Evolutionary conservation across 805 yeast species (phyloP), one percentile per base, ranked within the genome.

Genomic region (Metschnikowia koreensis): DNA sequence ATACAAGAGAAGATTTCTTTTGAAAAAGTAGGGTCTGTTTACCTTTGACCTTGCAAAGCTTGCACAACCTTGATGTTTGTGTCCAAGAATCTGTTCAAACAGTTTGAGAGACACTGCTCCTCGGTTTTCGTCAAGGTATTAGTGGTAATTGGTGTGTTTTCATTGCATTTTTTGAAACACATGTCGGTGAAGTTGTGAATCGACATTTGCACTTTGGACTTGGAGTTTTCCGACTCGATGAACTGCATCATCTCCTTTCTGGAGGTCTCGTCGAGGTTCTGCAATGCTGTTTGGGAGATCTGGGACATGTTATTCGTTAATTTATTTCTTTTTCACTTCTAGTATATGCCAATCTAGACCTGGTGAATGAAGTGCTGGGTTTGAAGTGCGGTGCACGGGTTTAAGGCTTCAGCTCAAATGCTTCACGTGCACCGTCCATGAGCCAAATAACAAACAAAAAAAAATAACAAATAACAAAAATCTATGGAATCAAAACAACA

Each of bases 91-190:
- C 96, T 74, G 71, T 88, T 86, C 60, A 92, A 82, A 69, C 98
- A 92, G 73, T 87, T 87, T 53, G 76, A 71, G 65, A 92, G 72
- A 67, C 97, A 92, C 36, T 75, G 69, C 59, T 86, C 87, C 69
- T 92, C 97, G 50, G 68, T 67, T 2, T 71, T 48, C 56, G 76
- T 76, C 57, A 91, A 74, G 44, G 74, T 75, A 31, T 80, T 79
- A 51, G 74, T 69, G 45, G 74, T 70, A 46, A 81, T 73, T 15
- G 75, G 68, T 50, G 50, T 64, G 54, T 70, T 66, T 45, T 74
- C 71, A 47, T 90, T 80, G 69, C 98, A 92, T 71, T 88, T 87
- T 67, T 86, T 88, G 79, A 90, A 92, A 68, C 98, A 92, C 76
- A 86, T 77, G 65, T 90, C 92, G 28, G 97, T 91, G 80, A 89